Conservation (phyloP, 176 grass and related monocot species). For the Avena sativa region DNA sequence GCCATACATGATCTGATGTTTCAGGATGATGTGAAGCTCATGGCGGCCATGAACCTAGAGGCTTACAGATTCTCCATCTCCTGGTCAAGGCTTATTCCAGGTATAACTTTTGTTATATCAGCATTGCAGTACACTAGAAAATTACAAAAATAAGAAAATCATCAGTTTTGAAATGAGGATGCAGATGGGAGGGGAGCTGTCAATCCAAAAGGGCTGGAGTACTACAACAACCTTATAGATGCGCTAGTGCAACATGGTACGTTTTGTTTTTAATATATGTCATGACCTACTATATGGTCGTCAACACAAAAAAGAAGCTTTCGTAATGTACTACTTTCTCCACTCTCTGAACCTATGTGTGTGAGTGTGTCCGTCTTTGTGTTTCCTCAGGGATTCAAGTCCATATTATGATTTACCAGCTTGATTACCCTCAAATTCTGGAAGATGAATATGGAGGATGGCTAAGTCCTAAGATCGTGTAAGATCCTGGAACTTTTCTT, state of each 20-base stretch:
- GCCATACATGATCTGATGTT: not conserved
- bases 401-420: slow-evolving; percentile 69
- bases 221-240: slow-evolving; percentile 73
- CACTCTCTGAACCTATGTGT: not conserved
- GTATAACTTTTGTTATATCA: not conserved
- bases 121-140: not conserved
- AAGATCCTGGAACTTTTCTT: not conserved
- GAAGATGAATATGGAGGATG: slow-evolving; percentile 71
- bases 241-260: slow-evolving; percentile 63
- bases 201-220: slow-evolving; percentile 66
- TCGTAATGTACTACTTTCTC: not conserved
- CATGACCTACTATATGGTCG: not conserved
- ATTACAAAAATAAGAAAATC: not conserved
- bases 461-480: slow-evolving; percentile 58
- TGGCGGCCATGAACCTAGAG: slow-evolving; percentile 58
- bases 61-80: slow-evolving; percentile 83
- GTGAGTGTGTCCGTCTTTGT: not conserved
- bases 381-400: slow-evolving; percentile 63
- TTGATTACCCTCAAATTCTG: slow-evolving; percentile 66
- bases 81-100: slow-evolving; percentile 79
- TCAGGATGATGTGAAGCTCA: slow-evolving; percentile 78
- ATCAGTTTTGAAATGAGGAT: not conserved
- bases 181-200: slow-evolving; percentile 71
- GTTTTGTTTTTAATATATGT: not conserved
- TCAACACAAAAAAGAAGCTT: not conserved